Base-by-base conservation (phyloP, 768 basidiomycete genomes). In the Cystobasidium onofrii region DNA sequence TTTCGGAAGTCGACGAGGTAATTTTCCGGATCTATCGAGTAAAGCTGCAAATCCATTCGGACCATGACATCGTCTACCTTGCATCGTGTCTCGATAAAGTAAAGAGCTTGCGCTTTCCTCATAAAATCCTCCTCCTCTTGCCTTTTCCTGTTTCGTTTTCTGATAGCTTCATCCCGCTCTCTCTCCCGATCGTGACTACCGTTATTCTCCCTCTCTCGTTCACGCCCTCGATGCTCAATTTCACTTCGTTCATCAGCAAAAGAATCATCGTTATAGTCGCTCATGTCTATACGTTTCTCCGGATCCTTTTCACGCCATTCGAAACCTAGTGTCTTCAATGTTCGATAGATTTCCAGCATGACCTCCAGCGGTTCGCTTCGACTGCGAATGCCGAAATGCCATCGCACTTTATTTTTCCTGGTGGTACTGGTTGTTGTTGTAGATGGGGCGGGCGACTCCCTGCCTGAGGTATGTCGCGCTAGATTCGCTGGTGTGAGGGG, bases 1-100 rank as follows among this genome's bases (percentile, higher is more conserved):
- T 98, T 94, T 78, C 96, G 89, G 83, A 99, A 99, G 80, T 98
- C 95, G 72, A 99, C 96, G 33, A 99, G 86, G 82, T 97, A 98
- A 82, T 97, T 97, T 81, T 75, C 71, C 41, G 73, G 88, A 80
- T 99, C 95, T 23, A 99, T 92, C 85, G 91, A 90, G 81, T 98
- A 99, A 44, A 98, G 86, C 78, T 97, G 93, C 0, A 99, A 86
- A 81, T 99, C 96, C 93, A 97, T 97, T 41, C 96, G 84, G 6
- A 96, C 95, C 81, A 98, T 92, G 25, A 96, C 89, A 77, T 93
- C 90, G 77, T 91, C 87, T 36, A 94, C 88, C 76, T 92, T 83
- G 20, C 90, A 92, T 67, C 95, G 83, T 12, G 94, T 93, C 83
- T 99, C 95, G 43, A 99, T 89, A 81, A 91, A 92, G 83, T 93